Percentiles rank a stretch among this genome's conserved stretches.
phyloP scores from a whole-genome alignment of 2,329 filamentous ascomycete species.

The Trichoderma lentiforme region DNA sequence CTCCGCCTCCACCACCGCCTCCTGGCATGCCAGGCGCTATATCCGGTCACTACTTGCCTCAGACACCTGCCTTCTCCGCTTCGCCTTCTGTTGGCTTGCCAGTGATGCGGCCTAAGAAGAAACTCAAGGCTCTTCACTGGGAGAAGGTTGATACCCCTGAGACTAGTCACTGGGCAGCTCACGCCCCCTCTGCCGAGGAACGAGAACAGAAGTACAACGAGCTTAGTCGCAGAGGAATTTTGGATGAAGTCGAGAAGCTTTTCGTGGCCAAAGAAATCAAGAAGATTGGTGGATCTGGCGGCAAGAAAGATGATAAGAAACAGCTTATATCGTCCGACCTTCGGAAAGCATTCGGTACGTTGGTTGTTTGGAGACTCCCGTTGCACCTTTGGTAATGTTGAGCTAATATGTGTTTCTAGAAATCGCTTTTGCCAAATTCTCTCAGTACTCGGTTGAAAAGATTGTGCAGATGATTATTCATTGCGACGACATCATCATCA shows the following conservation, averaged over 20 bases:
- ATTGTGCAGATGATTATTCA: conserved; percentile 92
- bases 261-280: conserved; percentile 98
- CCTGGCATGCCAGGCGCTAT: conserved; percentile 66
- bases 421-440: conserved; percentile 92
- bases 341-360: conserved; percentile 72
- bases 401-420: conserved; percentile 44
- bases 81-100: conserved; percentile 64
- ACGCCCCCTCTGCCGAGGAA: conserved; percentile 79
- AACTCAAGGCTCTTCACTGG: conserved; percentile 98
- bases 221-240: conserved; percentile 86
- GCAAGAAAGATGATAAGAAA: conserved; percentile 92
- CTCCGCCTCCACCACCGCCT: conserved; percentile 51
- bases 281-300: conserved; percentile 65
- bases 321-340: conserved; percentile 91
- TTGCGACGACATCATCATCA: conserved; percentile 83
- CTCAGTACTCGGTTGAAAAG: conserved; percentile 76
- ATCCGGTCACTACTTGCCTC: conserved; percentile 72
- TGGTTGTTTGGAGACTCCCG: neutral
- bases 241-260: conserved; percentile 95
- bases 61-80: conserved; percentile 54
- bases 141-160: conserved; percentile 94
- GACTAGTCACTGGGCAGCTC: conserved; percentile 87
- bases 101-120: conserved; percentile 92
- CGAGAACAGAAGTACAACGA: conserved; percentile 96
- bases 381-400: neutral